phyloP scores from a whole-genome alignment of 23 red algal species.

The Gracilaria domingensis region DNA sequence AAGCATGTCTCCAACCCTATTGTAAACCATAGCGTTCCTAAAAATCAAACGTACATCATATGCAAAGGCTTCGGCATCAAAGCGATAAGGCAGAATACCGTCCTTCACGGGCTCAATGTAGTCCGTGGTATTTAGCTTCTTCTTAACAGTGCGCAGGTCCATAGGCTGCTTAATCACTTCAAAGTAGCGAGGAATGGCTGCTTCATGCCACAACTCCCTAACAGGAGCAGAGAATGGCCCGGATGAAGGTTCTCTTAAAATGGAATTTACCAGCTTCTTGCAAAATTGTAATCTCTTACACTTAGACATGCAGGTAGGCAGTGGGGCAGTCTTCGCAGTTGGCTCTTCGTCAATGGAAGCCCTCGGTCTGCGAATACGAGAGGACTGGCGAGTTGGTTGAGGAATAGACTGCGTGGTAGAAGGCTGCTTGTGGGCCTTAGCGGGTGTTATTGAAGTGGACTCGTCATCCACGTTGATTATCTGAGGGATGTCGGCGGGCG shows the following conservation, averaged over 20 bases:
- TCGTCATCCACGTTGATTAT: slow-evolving; percentile 47
- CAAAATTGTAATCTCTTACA: slow-evolving; percentile 77
- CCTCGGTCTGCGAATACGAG: slow-evolving; percentile 46
- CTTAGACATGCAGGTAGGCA: slow-evolving; percentile 66
- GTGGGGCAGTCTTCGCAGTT: not conserved
- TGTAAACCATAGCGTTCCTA: slow-evolving; percentile 93
- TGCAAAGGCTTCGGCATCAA: slow-evolving; percentile 63
- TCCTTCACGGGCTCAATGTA: slow-evolving; percentile 60
- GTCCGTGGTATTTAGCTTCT: slow-evolving; percentile 65
- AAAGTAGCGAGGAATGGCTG: slow-evolving; percentile 86
- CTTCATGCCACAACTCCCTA: slow-evolving; percentile 84
- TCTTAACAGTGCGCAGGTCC: slow-evolving; percentile 91
- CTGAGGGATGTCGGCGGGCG: slow-evolving; percentile 6
- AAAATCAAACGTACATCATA: slow-evolving; percentile 85
- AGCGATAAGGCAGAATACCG: slow-evolving; percentile 44
- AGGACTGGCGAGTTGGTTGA: slow-evolving; percentile 37
- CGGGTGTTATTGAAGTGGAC: not conserved
- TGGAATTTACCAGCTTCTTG: slow-evolving; percentile 47
- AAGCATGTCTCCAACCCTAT: slow-evolving; percentile 68
- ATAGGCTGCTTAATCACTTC: slow-evolving; percentile 89
- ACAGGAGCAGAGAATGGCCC: slow-evolving; percentile 78
- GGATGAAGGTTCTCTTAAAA: slow-evolving; percentile 41
- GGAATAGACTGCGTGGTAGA: not conserved
- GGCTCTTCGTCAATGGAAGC: slow-evolving; percentile 17
- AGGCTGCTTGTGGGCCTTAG: not conserved